phyloP scores from a whole-genome alignment of 441 rosid genomes.

The Caryocar brasiliense region DNA sequence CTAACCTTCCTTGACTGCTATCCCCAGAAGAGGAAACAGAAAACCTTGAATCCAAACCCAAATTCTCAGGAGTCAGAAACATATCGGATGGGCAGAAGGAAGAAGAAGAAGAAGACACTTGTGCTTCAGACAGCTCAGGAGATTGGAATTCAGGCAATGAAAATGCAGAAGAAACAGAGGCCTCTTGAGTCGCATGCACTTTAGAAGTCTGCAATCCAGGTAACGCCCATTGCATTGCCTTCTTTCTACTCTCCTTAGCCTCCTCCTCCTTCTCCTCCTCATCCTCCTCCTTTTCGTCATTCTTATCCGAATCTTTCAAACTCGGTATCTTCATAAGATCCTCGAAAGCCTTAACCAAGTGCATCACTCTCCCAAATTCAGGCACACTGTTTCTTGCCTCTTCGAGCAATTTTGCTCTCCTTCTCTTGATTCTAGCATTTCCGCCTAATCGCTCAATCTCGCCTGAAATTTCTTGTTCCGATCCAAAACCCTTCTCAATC shows the following conservation, averaged over 20 bases:
- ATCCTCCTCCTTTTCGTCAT: slow-evolving; percentile 20
- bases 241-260: slow-evolving; percentile 26
- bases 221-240: slow-evolving; percentile 48
- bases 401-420: slow-evolving; percentile 63
- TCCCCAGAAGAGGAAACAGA: slow-evolving; percentile 70
- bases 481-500: slow-evolving; percentile 14
- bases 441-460: slow-evolving; percentile 20
- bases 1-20: slow-evolving; percentile 55
- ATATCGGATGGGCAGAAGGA: slow-evolving; percentile 45
- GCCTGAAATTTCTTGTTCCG: slow-evolving; percentile 10
- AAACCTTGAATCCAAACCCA: slow-evolving; percentile 53
- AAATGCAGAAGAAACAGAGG: slow-evolving; percentile 20
- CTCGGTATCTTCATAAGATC: slow-evolving; percentile 34
- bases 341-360: slow-evolving; percentile 81
- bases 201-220: slow-evolving; percentile 50
- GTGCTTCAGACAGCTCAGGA: slow-evolving; percentile 21
- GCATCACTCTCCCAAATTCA: slow-evolving; percentile 61
- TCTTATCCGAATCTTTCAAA: slow-evolving; percentile 22
- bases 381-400: slow-evolving; percentile 57
- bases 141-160: slow-evolving; percentile 39
- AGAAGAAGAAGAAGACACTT: slow-evolving; percentile 16
- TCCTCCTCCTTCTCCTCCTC: slow-evolving; percentile 20
- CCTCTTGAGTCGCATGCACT: slow-evolving; percentile 16
- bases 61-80: slow-evolving; percentile 56
- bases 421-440: slow-evolving; percentile 50